Evolutionary conservation across 2,329 filamentous ascomycete genomes (phyloP).

Genomic region (Tolypocladium album): DNA sequence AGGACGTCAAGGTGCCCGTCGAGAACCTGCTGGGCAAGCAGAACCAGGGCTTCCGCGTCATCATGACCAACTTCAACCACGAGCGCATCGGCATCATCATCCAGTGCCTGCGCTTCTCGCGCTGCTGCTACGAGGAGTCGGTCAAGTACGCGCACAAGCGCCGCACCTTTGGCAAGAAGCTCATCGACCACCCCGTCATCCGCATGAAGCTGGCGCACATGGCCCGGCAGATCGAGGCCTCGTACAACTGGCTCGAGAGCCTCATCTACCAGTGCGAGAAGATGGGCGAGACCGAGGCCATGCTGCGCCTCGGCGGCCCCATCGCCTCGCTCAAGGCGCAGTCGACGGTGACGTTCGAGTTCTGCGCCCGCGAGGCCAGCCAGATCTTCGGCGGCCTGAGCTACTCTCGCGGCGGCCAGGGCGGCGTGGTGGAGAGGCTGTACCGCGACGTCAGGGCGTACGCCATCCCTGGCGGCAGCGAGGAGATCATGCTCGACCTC

Average conservation of each 20-base stretch:
- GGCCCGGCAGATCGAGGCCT: constrained; percentile 94
- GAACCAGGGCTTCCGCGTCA: constrained; percentile 96
- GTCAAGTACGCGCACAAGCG: constrained; percentile 98
- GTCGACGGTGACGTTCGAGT: constrained; percentile 89
- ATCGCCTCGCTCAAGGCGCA: constrained; percentile 94
- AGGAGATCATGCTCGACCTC: constrained; percentile 98
- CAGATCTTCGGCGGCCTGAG: constrained; percentile 95
- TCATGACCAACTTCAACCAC: constrained; percentile 99
- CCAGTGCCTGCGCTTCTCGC: constrained; percentile 88
- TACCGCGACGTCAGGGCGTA: constrained; percentile 95
- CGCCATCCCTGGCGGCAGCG: constrained; percentile 87
- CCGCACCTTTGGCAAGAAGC: constrained; percentile 88
- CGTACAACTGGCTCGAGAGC: constrained; percentile 95
- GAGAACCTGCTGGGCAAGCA: constrained; percentile 97
- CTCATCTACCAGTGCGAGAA: constrained; percentile 84
- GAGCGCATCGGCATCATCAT: constrained; percentile 98
- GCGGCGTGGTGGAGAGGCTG: constrained; percentile 86
- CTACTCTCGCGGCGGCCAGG: constrained; percentile 88
- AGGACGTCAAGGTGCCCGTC: constrained; percentile 98
- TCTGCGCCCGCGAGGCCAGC: constrained; percentile 89
- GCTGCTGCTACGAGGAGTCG: constrained; percentile 94
- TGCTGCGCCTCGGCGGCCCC: constrained; percentile 88
- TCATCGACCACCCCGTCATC: constrained; percentile 95
- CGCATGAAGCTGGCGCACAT: constrained; percentile 96
- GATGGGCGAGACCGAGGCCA: constrained; percentile 92